Evolutionary conservation across 2,329 filamentous ascomycete genomes (phyloP).

Genomic region (Talaromyces sp.): DNA sequence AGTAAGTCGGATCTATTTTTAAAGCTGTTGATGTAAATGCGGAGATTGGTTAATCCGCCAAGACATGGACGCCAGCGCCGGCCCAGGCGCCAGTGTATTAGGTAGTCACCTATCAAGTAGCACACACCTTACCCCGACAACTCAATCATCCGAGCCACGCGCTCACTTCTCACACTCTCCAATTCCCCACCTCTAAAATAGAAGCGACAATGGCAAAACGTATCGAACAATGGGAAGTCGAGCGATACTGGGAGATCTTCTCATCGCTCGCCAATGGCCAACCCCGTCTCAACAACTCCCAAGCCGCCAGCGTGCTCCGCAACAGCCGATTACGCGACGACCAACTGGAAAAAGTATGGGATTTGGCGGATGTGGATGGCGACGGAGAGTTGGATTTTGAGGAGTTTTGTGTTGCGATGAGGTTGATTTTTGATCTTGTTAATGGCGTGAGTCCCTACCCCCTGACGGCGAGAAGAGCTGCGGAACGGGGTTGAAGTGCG

Average conservation of each 20-base stretch:
- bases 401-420: slow-evolving; percentile 99
- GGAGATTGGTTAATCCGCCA: slow-evolving; percentile 8
- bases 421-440: slow-evolving; percentile 92
- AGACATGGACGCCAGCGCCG: slow-evolving; percentile 2
- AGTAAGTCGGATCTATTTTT: not conserved
- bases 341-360: slow-evolving; percentile 97
- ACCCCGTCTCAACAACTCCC: slow-evolving; percentile 63
- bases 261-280: slow-evolving; percentile 63
- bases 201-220: slow-evolving; percentile 36
- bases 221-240: slow-evolving; percentile 71
- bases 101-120: not conserved
- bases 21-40: not conserved
- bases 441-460: slow-evolving; percentile 69
- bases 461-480: not conserved
- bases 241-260: slow-evolving; percentile 79
- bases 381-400: slow-evolving; percentile 98
- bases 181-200: not conserved
- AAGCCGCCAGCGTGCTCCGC: slow-evolving; percentile 69
- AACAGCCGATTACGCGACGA: slow-evolving; percentile 70
- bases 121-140: not conserved
- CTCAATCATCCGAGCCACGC: not conserved
- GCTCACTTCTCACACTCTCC: not conserved
- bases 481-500: not conserved
- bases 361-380: slow-evolving; percentile 93
- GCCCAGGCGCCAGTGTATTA: slow-evolving; percentile 2